Percentiles rank a stretch among this genome's conserved stretches.
These are phyloP conservation scores for Aspergillus cristatus DNA, from an alignment of 495 filamentous ascomycete genomes.

Conservation along the genomic window DNA sequence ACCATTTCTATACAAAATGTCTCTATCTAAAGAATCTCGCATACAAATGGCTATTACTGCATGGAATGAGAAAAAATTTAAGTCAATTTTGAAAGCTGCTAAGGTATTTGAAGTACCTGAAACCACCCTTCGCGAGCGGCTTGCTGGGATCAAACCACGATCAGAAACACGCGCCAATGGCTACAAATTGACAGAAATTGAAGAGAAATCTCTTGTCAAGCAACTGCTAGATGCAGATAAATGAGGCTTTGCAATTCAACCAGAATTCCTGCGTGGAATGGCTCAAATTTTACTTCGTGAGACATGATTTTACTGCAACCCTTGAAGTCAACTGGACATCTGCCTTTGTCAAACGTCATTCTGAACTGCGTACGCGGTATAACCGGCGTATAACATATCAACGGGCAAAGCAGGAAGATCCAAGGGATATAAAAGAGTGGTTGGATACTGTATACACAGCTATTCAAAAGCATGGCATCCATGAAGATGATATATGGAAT, in stretches of 20 bases:
- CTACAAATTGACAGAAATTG: too few relatives aligned
- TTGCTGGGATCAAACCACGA: too few relatives aligned
- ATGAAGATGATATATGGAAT: conserved; percentile 9
- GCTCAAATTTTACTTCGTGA: neutral
- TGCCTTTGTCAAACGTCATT: too few relatives aligned
- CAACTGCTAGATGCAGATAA: too few relatives aligned
- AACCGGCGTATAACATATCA: too few relatives aligned
- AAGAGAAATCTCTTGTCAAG: too few relatives aligned
- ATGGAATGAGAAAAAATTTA: conserved; percentile 2
- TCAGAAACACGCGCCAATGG: too few relatives aligned
- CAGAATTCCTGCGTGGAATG: neutral
- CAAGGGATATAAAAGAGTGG: conserved; percentile 2
- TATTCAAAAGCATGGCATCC: neutral
- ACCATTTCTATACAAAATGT: neutral
- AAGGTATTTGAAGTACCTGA: conserved; percentile 1
- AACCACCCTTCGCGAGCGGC: too few relatives aligned
- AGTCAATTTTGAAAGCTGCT: neutral
- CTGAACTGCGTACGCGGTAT: too few relatives aligned
- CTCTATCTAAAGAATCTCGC: neutral
- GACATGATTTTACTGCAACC: neutral
- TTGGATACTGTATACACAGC: conserved; percentile 6
- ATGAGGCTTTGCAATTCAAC: neutral
- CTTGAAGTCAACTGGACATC: conserved; percentile 2
- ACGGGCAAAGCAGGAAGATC: too few relatives aligned
- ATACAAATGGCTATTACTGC: too few relatives aligned